A percentile compares a stretch with the other conserved stretches of the same genome.
Conservation (phyloP, 2,329 filamentous ascomycete genomes). For the Leptographium flavum region DNA sequence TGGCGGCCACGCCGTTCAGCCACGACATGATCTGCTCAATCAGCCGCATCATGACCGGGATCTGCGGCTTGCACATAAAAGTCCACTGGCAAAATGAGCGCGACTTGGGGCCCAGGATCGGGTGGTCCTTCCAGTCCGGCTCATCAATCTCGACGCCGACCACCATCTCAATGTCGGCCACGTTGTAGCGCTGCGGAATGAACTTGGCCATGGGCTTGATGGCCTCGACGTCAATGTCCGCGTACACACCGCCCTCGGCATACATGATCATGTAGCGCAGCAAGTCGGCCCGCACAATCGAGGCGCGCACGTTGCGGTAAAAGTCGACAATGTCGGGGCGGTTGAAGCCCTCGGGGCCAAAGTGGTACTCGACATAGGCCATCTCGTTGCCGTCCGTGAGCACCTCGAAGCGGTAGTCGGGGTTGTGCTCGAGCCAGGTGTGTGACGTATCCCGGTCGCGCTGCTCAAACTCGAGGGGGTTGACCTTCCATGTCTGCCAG, state of each 20-base stretch:
- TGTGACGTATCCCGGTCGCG: conserved; percentile 44
- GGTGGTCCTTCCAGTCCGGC: conserved; percentile 47
- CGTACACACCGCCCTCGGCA: conserved; percentile 42
- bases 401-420: conserved; percentile 52
- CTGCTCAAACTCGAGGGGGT: conserved; percentile 51
- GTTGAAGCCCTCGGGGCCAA: conserved; percentile 49
- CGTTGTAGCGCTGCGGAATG: conserved; percentile 48
- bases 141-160: conserved; percentile 59
- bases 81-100: conserved; percentile 65
- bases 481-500: conserved; percentile 66
- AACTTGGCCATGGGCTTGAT: conserved; percentile 29
- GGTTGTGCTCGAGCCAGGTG: conserved; percentile 54
- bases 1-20: conserved; percentile 43
- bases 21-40: conserved; percentile 55
- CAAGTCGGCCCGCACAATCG: conserved; percentile 53
- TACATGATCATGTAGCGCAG: conserved; percentile 55
- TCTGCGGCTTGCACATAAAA: conserved; percentile 52
- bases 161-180: conserved; percentile 54
- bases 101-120: conserved; percentile 53
- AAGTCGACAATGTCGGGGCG: conserved; percentile 50
- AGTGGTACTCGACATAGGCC: conserved; percentile 53
- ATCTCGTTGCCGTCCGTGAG: conserved; percentile 55
- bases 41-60: conserved; percentile 53
- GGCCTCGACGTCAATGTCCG: conserved; percentile 29
- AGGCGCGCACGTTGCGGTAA: conserved; percentile 44